Base-by-base conservation (phyloP, 129 eudicot species). In the Saposhnikovia divaricata region DNA sequence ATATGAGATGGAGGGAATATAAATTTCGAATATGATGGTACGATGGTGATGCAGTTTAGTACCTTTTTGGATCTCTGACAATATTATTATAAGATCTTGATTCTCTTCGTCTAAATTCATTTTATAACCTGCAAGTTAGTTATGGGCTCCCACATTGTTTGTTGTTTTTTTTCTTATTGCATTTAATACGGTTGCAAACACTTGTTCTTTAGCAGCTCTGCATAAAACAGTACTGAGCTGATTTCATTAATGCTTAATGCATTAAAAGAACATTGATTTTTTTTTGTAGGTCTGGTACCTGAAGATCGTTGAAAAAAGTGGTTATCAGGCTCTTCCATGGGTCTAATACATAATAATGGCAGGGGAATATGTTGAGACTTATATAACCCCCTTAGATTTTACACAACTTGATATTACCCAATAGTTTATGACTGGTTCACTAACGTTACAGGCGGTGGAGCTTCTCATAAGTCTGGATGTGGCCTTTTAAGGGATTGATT, bases 221-320 rank as follows among this genome's bases (percentile, higher is more conserved):
- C 21, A 9, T 48, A 18, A 80, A 53, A 80, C 44, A 31, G 34
- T 38, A 40, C 7, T 31, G 19, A 28, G 66, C 66, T 57, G 3
- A 76, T n/a, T 72, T 50, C 42, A 25, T 10, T 23, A 10, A 34
- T 5, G 38, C 8, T 51, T 68, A 23, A 74, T 80, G 70, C n/a
- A n/a, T n/a, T n/a, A n/a, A 45, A 72, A 46, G 51, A 72, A 81
- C 59, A 2, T 77, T 18, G 72, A n/a, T n/a, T n/a, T n/a, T n/a
- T n/a, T 40, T 37, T 53, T 81, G 80, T 82, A 93, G 98, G 98
- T 93, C 9, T 96, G 98, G 45, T 93, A 91, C 82, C 86, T 93
- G 82, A 93, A 93, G 89, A 89, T 93, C 81, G 91, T 93, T 40
- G 98, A 93, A 78, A 93, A 93, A 81, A 93, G 97, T 76, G 98